phyloP scores from a whole-genome alignment of 805 yeast species.

The Teunomyces aglyptinius region DNA sequence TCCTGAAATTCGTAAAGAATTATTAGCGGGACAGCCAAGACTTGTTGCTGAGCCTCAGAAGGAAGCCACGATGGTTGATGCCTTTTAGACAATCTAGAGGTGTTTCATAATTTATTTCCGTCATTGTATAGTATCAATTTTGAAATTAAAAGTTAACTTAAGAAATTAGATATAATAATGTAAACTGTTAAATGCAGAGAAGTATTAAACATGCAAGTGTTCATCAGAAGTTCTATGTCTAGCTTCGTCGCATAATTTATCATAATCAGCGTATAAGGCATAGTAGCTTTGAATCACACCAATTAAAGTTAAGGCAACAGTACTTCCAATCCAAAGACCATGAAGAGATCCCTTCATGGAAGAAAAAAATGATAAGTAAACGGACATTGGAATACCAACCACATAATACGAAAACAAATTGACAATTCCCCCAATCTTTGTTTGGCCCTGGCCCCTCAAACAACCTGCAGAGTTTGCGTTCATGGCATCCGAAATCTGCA shows the following conservation, averaged over 20 bases:
- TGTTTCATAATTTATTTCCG: conserved; percentile 1
- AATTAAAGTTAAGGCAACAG: conserved; percentile 50
- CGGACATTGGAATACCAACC: conserved; percentile 61
- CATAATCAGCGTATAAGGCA: conserved; percentile 36
- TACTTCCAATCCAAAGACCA: conserved; percentile 61
- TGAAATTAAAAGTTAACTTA: not conserved
- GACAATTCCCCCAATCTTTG: conserved; percentile 59
- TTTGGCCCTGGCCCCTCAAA: conserved; percentile 76
- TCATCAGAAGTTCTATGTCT: conserved; percentile 30
- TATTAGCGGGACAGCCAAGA: conserved; percentile 81
- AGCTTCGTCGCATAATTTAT: conserved; percentile 37
- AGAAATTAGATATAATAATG: not conserved
- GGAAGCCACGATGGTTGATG: conserved; percentile 40
- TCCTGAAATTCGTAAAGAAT: conserved; percentile 91
- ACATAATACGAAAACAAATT: conserved; percentile 58
- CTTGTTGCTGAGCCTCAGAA: conserved; percentile 27
- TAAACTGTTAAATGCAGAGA: not conserved
- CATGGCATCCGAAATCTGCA: conserved; percentile 69
- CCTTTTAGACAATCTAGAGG: conserved; percentile 19
- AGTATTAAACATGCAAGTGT: conserved; percentile 2
- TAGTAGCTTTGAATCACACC: conserved; percentile 44
- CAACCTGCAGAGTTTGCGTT: conserved; percentile 75
- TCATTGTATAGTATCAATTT: conserved; percentile 9
- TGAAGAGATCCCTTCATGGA: conserved; percentile 46
- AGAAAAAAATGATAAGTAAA: conserved; percentile 50